phyloP scores from a whole-genome alignment of 495 filamentous ascomycete genomes.

The Glonium stellatum region DNA sequence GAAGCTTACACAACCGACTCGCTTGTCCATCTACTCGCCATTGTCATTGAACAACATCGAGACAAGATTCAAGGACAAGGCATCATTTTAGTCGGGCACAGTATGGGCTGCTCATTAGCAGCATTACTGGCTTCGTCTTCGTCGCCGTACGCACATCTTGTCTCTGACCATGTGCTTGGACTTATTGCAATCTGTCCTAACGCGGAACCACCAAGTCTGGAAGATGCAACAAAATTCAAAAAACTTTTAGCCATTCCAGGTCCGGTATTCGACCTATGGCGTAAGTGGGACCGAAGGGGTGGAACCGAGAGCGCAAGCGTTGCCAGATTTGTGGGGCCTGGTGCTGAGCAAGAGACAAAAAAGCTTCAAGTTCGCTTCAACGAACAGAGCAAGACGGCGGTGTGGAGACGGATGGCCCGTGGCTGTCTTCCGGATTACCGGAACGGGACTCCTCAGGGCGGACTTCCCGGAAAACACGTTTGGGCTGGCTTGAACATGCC shows the following conservation, averaged over 20 bases:
- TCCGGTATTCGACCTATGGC: conserved; percentile 68
- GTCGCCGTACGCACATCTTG: conserved; percentile 39
- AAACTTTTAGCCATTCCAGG: conserved; percentile 57
- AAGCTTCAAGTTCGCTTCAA: conserved; percentile 79
- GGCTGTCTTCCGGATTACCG: conserved; percentile 56
- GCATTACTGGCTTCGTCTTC: conserved; percentile 63
- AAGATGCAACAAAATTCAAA: conserved; percentile 46
- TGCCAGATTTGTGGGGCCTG: conserved; percentile 64
- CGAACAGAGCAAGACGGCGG: conserved; percentile 67
- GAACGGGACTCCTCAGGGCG: conserved; percentile 47
- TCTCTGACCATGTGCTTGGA: conserved; percentile 62
- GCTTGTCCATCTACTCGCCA: conserved; percentile 64
- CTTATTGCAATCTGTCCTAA: conserved; percentile 74
- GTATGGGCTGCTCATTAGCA: conserved; percentile 76
- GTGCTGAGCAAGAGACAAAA: conserved; percentile 67
- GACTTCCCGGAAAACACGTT: conserved; percentile 59
- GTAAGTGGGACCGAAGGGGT: conserved; percentile 74
- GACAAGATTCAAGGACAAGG: conserved; percentile 59
- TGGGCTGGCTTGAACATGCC: conserved; percentile 71
- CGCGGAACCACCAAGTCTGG: conserved; percentile 51
- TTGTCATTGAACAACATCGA: conserved; percentile 64
- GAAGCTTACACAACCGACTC: conserved; percentile 71
- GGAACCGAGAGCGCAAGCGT: conserved; percentile 74
- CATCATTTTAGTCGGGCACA: conserved; percentile 78
- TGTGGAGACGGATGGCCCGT: conserved; percentile 78